phyloP scores from a whole-genome alignment of 768 basidiomycete species.

The Phaffia australis region DNA sequence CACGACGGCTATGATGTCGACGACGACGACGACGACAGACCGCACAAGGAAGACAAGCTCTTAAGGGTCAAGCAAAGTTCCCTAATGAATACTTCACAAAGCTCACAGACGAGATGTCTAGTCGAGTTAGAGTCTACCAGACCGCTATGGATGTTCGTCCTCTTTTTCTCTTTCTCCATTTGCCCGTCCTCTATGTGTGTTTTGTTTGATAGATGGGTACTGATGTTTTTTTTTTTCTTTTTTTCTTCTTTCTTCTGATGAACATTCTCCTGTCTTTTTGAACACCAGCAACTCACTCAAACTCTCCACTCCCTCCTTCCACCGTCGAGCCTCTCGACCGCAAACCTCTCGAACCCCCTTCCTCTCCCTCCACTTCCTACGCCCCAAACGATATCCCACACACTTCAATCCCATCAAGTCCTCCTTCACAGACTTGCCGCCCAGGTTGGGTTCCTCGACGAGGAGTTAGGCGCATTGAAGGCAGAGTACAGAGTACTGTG shows the following conservation, averaged over 20 bases:
- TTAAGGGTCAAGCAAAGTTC: constrained; percentile 22
- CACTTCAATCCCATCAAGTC: constrained; percentile 14
- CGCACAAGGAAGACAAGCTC: constrained; percentile 19
- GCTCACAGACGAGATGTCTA: constrained; percentile 11
- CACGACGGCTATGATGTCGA: no score
- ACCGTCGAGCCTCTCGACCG: no score
- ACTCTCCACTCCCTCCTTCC: constrained; percentile 7
- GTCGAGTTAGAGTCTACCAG: constrained; percentile 8
- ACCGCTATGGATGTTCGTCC: constrained; percentile 9
- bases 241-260: neutral
- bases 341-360: no score
- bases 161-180: no score
- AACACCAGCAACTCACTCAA: neutral
- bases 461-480: constrained; percentile 5
- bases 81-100: constrained; percentile 22
- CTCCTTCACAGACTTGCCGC: constrained; percentile 19
- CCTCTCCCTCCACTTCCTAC: constrained; percentile 2
- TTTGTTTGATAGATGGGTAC: no score
- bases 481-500: constrained; percentile 14
- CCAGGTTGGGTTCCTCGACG: constrained; percentile 4
- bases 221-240: neutral
- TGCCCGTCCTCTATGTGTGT: no score
- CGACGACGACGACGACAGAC: constrained; percentile 1
- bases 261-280: neutral
- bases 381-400: constrained; percentile 14